phyloP scores from a whole-genome alignment of 768 basidiomycete species.

The Butyriboletus loyo region DNA sequence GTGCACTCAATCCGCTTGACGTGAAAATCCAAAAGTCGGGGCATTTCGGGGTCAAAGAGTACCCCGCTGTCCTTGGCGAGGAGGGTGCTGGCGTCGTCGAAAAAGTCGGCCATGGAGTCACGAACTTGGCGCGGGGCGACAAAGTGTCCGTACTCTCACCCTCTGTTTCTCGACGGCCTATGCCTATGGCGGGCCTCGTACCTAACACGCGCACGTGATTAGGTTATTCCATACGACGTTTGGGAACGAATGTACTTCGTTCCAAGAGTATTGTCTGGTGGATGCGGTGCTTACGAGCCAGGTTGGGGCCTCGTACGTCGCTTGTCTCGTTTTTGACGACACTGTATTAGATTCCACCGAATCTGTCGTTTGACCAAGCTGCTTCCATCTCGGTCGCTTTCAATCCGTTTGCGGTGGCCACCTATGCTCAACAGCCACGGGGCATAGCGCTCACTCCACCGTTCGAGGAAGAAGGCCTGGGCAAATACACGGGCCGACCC shows the following conservation, averaged over 20 bases:
- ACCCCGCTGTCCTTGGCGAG: slow-evolving; percentile 34
- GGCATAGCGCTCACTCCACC: slow-evolving; percentile 30
- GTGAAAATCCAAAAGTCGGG: neutral
- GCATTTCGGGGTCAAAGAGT: slow-evolving; percentile 25
- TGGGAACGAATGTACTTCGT: neutral
- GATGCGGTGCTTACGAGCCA: neutral
- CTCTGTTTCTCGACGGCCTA: neutral
- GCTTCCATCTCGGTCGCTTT: slow-evolving; percentile 34
- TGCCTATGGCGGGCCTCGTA: neutral
- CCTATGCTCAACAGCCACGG: slow-evolving; percentile 26
- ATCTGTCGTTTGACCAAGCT: slow-evolving; percentile 35
- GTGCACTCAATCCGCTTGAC: slow-evolving; percentile 45
- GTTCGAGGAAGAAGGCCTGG: slow-evolving; percentile 25
- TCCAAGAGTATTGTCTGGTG: neutral
- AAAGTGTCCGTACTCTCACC: slow-evolving; percentile 10
- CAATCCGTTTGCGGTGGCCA: slow-evolving; percentile 32
- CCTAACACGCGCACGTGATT: neutral
- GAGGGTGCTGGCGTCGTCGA: slow-evolving; percentile 38
- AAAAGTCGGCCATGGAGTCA: slow-evolving; percentile 36
- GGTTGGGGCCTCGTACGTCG: no score
- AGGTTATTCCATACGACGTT: neutral
- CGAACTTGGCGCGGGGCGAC: slow-evolving; percentile 33
- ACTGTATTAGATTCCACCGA: slow-evolving; percentile 29
- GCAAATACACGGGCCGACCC: slow-evolving; percentile 30
- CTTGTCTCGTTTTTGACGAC: no score